Evolutionary conservation across 2,329 filamentous ascomycete species (phyloP).

Genomic region (Pyricularia sp.): DNA sequence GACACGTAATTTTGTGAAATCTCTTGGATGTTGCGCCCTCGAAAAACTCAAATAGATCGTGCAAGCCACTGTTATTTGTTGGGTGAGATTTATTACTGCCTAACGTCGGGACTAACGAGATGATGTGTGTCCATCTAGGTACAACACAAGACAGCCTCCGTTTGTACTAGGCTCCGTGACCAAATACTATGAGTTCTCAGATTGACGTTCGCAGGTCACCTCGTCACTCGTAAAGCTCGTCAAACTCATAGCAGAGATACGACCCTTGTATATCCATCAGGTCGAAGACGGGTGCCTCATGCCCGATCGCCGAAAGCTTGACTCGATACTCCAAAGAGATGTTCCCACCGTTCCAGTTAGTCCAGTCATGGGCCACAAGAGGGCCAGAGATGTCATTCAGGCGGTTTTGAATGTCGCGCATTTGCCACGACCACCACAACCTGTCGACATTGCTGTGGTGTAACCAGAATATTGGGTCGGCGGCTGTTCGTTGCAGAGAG

Average conservation of each 20-base stretch:
- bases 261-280: conserved; percentile 12
- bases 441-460: conserved; percentile 25
- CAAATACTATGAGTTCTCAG: neutral
- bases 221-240: neutral
- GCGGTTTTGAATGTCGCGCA: conserved; percentile 10
- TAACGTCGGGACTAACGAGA: neutral
- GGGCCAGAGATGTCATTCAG: conserved; percentile 8
- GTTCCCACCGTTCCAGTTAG: conserved; percentile 1
- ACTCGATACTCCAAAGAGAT: conserved; percentile 10
- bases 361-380: neutral
- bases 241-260: conserved; percentile 11
- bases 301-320: conserved; percentile 4
- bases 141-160: neutral
- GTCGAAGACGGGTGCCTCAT: conserved; percentile 7
- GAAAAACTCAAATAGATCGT: neutral
- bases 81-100: neutral
- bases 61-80: neutral
- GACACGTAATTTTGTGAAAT: neutral
- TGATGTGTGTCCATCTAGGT: neutral
- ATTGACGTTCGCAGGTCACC: neutral
- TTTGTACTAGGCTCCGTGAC: neutral
- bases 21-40: neutral
- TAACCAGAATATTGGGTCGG: conserved; percentile 24
- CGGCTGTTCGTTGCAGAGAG: neutral
- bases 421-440: conserved; percentile 23